These are phyloP conservation scores for Acorus gramineus DNA, from an alignment of 106 monocot species.

Conservation along the genomic window DNA sequence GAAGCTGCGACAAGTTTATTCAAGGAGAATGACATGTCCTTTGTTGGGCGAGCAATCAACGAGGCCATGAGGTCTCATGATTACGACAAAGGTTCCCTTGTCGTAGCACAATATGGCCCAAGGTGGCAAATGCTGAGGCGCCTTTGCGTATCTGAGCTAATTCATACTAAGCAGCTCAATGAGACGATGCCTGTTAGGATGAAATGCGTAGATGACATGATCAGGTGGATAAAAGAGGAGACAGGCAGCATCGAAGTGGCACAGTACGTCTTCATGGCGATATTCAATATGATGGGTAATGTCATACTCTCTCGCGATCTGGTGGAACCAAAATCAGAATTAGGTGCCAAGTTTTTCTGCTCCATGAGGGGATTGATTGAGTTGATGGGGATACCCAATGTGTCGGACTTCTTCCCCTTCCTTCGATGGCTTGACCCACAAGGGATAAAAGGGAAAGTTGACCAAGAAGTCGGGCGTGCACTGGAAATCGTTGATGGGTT, in stretches of 20 bases:
- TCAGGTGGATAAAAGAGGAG: neutral
- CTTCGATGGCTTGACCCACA: constrained; percentile 14
- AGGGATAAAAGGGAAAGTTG: constrained; percentile 5
- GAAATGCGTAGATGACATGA: constrained; percentile 5
- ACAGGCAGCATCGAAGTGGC: constrained; percentile 4
- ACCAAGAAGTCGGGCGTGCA: neutral
- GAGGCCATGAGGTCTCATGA: constrained; percentile 10
- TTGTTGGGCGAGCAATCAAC: constrained; percentile 11
- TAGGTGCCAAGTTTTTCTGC: constrained; percentile 6
- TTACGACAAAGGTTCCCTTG: constrained; percentile 15
- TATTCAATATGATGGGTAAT: constrained; percentile 8
- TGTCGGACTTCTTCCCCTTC: constrained; percentile 10
- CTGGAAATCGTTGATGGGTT: constrained; percentile 7
- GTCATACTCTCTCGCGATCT: constrained; percentile 14
- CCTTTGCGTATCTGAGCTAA: constrained; percentile 7
- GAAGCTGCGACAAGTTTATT: constrained; percentile 11
- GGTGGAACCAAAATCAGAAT: neutral
- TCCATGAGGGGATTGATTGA: constrained; percentile 13
- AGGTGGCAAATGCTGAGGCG: constrained; percentile 23
- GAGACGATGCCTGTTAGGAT: constrained; percentile 1
- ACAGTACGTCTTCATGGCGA: constrained; percentile 2
- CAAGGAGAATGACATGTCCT: constrained; percentile 7
- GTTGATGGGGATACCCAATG: constrained; percentile 13
- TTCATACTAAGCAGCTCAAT: constrained; percentile 9
- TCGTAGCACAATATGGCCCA: constrained; percentile 15